phyloP scores from a whole-genome alignment of 306 rosid genomes.

The Carpinus viminea region DNA sequence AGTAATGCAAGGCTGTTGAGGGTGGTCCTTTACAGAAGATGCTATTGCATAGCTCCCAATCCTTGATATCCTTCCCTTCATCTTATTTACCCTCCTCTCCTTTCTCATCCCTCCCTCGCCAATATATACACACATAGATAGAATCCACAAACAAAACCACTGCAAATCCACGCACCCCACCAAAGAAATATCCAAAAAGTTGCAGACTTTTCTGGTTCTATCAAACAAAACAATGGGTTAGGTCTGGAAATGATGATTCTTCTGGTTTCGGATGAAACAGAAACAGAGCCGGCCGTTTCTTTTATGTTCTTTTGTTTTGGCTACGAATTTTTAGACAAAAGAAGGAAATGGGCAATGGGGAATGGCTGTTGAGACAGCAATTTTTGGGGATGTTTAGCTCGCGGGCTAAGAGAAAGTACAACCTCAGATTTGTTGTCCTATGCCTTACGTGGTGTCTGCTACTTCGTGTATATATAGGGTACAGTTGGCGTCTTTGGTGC shows the following conservation, averaged over 20 bases:
- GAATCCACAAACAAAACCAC: background rate
- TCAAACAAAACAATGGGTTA: background rate
- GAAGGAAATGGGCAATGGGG: no score
- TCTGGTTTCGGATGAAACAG: background rate
- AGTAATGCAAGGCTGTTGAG: conserved; percentile 72
- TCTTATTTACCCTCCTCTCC: conserved; percentile 45
- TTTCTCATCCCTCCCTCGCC: conserved; percentile 45
- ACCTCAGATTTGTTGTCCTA: conserved; percentile 11
- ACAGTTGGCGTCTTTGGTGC: background rate
- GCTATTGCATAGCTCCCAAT: conserved; percentile 80
- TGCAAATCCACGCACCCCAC: conserved; percentile 15
- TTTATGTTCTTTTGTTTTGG: background rate
- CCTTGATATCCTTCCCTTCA: conserved; percentile 72
- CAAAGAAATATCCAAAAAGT: background rate
- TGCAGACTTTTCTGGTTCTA: no score
- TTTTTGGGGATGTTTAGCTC: background rate
- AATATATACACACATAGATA: conserved; percentile 15
- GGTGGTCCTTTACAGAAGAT: conserved; percentile 67
- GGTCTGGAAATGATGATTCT: background rate
- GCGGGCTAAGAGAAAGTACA: conserved; percentile 20
- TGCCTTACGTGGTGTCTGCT: background rate
- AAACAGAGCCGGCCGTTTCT: background rate
- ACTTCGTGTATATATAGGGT: background rate
- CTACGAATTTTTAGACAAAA: background rate
- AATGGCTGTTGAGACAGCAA: no score